phyloP scores from a whole-genome alignment of 202 grass and related monocot genomes.

The Schoenoplectus triqueter region DNA sequence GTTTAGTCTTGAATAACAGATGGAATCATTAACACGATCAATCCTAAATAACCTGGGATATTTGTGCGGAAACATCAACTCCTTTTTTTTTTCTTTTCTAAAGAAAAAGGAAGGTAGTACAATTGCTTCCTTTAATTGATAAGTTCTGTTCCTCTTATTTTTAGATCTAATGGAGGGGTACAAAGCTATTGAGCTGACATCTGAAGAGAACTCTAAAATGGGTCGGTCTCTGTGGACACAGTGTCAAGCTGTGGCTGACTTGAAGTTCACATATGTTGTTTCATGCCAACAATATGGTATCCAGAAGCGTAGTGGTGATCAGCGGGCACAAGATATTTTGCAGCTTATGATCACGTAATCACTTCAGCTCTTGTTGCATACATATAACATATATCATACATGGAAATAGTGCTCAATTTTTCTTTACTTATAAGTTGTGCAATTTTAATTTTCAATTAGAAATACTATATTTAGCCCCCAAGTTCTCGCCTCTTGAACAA shows the following conservation, averaged over 20 bases:
- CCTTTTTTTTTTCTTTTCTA: background rate
- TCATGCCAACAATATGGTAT: constrained; percentile 98
- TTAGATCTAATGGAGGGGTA: constrained; percentile 98
- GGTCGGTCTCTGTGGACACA: constrained; percentile 63
- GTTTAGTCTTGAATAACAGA: background rate
- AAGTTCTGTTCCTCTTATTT: background rate
- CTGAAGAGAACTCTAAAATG: constrained; percentile 61
- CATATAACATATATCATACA: background rate
- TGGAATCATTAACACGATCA: background rate
- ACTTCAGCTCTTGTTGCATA: background rate
- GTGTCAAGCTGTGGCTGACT: constrained; percentile 95
- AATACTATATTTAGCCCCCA: background rate
- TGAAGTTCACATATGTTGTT: constrained; percentile 99
- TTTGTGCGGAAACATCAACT: background rate
- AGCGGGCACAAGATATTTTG: constrained; percentile 80
- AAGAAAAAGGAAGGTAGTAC: background rate
- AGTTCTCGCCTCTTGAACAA: background rate
- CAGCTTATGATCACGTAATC: constrained; percentile 78
- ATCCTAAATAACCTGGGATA: background rate
- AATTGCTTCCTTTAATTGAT: constrained; percentile 17
- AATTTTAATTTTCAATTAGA: background rate
- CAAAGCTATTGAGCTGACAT: constrained; percentile 62
- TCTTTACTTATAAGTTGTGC: background rate
- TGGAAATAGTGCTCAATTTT: background rate
- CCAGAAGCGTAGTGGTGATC: constrained; percentile 78